These are phyloP conservation scores for Acer yangbiense DNA, from an alignment of 345 rosid genomes.

Conservation along the genomic window DNA sequence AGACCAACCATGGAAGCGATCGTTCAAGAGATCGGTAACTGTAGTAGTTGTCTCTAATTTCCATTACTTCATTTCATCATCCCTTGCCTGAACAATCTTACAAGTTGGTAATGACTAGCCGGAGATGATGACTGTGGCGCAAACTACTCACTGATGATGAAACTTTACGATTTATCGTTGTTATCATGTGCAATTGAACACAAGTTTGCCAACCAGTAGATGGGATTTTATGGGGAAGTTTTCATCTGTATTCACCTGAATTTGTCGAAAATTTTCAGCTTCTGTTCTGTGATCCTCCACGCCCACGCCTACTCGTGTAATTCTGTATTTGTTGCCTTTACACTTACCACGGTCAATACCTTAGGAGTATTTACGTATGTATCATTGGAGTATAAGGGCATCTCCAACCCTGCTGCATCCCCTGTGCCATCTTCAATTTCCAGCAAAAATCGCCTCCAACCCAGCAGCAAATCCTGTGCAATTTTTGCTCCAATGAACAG, in stretches of 20 bases:
- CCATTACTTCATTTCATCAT: neutral
- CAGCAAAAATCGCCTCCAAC: no score
- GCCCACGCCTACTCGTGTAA: neutral
- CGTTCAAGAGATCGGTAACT: slow-evolving; percentile 70
- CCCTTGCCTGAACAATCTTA: slow-evolving; percentile 13
- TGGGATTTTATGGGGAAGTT: neutral
- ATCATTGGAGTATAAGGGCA: neutral
- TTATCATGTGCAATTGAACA: neutral
- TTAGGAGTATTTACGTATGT: neutral
- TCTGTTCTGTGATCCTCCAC: no score
- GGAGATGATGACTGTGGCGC: slow-evolving; percentile 12
- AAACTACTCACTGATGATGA: slow-evolving; percentile 18
- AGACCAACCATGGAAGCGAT: slow-evolving; percentile 79
- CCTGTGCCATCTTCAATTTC: no score
- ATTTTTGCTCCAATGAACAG: no score
- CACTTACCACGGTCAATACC: neutral
- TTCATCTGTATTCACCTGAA: slow-evolving; percentile 13
- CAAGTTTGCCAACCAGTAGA: no score
- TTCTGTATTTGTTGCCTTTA: neutral
- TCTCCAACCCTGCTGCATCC: no score
- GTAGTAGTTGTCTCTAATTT: slow-evolving; percentile 69
- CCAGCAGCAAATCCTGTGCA: no score
- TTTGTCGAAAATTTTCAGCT: neutral
- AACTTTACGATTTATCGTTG: neutral
- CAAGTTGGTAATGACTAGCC: neutral